Base-by-base conservation (phyloP, 129 eudicot species). In the Centrapalus pauciflorus region DNA sequence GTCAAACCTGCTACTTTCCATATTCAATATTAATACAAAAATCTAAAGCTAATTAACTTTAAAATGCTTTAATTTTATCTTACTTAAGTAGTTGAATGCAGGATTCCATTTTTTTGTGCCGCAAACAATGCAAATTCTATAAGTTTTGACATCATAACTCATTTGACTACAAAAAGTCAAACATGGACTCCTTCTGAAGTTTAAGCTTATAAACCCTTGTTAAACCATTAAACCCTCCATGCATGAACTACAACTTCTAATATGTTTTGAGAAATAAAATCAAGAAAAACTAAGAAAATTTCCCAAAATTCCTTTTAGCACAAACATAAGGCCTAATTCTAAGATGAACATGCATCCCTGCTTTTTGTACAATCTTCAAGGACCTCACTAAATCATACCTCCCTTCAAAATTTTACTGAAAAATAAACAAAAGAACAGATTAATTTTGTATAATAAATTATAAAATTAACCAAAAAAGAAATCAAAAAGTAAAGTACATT, bases 281-380 rank as follows among this genome's bases (percentile, higher is more conserved):
- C 16, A 8, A 21, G 4, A 50, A 40, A n/a, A 72, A 62, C 3
- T 6, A 37, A 6, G 45, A 37, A 37, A 16, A 9, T 73, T 82
- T 82, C 93, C 93, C 93, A 45, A 79, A 85, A 34, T 85, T 85
- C 93, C 93, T 82, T 19, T 85, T 88, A 27, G 88, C 93, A 71
- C 93, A 85, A 66, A 82, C 61, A 48, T 68, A 85, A 40, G 93
- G 93, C 5, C 93, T 88, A 43, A 85, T 85, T 16, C 93, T 75
- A 19, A 86, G 93, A 55, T 82, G 74, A 29, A 82, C 81, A 60
- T 79, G n/a, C n/a, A n/a, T n/a, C n/a, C n/a, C n/a, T n/a, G n/a
- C n/a, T n/a, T n/a, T n/a, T n/a, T n/a, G n/a, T n/a, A n/a, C n/a
- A n/a, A n/a, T n/a, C n/a, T n/a, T n/a, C n/a, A n/a, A n/a, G n/a